Percentiles rank a stretch among this genome's conserved stretches.
These are phyloP conservation scores for Coemansia sp. DNA, from an alignment of 192 early-diverging fungal species.

Conservation along the genomic window DNA sequence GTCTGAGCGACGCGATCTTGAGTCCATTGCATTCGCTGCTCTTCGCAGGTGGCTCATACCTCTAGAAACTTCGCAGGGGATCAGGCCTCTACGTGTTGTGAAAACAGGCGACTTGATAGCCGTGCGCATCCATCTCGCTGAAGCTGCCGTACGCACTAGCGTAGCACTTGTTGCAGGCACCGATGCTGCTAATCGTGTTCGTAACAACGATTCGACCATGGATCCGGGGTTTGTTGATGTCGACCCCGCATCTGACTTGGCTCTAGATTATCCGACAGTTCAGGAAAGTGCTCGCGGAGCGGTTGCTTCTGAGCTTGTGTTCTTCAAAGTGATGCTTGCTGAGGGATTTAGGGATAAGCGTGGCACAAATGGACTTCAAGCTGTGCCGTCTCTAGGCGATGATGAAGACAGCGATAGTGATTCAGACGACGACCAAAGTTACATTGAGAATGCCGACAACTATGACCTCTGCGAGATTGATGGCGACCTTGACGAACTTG, in stretches of 20 bases:
- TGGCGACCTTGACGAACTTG: slow-evolving; percentile 4
- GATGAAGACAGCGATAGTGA: slow-evolving; percentile 12
- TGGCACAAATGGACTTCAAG: slow-evolving; percentile 4
- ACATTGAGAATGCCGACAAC: slow-evolving; percentile 3
- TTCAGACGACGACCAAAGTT: slow-evolving; percentile 8
- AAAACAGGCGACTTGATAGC: slow-evolving; percentile 46
- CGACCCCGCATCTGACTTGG: slow-evolving; percentile 29
- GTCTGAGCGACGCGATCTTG: slow-evolving; percentile 45
- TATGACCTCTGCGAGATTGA: slow-evolving; percentile 11
- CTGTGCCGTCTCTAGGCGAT: slow-evolving; percentile 6
- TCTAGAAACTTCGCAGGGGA: no score
- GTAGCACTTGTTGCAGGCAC: slow-evolving; percentile 32
- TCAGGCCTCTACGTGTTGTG: slow-evolving; percentile 29
- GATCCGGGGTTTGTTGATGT: slow-evolving; percentile 17
- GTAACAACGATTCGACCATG: slow-evolving; percentile 11
- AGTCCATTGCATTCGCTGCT: slow-evolving; percentile 31
- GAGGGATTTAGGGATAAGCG: slow-evolving; percentile 33
- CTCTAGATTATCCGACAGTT: slow-evolving; percentile 2
- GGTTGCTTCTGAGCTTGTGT: slow-evolving; percentile 26
- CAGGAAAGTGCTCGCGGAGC: not conserved
- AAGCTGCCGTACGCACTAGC: slow-evolving; percentile 31
- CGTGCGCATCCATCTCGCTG: slow-evolving; percentile 30
- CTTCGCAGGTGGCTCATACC: slow-evolving; percentile 40
- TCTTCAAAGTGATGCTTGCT: slow-evolving; percentile 36
- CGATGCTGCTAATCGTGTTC: slow-evolving; percentile 21